Evolutionary conservation across 192 early-diverging fungal species (phyloP).

Genomic region (Geranomyces variabilis): DNA sequence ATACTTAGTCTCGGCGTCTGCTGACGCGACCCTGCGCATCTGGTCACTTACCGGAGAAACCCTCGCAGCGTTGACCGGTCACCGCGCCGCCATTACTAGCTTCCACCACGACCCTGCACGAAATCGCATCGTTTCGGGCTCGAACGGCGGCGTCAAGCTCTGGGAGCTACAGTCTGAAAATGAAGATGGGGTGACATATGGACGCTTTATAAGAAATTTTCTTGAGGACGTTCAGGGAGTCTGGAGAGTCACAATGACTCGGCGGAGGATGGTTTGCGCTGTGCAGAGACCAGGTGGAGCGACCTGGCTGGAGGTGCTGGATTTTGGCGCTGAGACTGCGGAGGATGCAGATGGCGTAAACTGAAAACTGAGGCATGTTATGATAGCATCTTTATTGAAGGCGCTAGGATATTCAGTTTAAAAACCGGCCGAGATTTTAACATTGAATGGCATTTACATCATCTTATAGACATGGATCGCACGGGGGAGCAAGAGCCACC

Average conservation of each 20-base stretch:
- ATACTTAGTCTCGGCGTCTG: not conserved
- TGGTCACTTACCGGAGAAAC: not conserved
- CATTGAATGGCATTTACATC: too few species aligned
- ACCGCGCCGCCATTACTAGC: constrained; percentile 1
- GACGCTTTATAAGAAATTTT: not conserved
- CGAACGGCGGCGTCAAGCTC: not conserved
- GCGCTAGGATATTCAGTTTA: too few species aligned
- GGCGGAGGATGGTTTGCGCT: constrained; percentile 1
- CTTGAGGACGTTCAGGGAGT: not conserved
- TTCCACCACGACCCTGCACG: not conserved
- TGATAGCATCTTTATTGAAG: too few species aligned
- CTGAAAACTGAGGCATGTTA: too few species aligned
- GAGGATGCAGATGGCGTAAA: not conserved
- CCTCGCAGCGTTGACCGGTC: not conserved
- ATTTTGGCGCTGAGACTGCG: too few species aligned
- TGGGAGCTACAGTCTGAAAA: not conserved
- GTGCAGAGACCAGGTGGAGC: not conserved
- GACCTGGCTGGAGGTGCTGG: not conserved
- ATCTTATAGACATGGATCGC: too few species aligned
- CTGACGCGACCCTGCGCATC: constrained; percentile 2
- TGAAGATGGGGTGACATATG: not conserved
- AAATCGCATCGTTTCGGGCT: not conserved
- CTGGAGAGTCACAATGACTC: not conserved
- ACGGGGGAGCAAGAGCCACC: too few species aligned
- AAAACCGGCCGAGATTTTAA: too few species aligned